These are phyloP conservation scores for Tuber aestivum DNA, from an alignment of 495 filamentous ascomycete species.

Conservation along the genomic window DNA sequence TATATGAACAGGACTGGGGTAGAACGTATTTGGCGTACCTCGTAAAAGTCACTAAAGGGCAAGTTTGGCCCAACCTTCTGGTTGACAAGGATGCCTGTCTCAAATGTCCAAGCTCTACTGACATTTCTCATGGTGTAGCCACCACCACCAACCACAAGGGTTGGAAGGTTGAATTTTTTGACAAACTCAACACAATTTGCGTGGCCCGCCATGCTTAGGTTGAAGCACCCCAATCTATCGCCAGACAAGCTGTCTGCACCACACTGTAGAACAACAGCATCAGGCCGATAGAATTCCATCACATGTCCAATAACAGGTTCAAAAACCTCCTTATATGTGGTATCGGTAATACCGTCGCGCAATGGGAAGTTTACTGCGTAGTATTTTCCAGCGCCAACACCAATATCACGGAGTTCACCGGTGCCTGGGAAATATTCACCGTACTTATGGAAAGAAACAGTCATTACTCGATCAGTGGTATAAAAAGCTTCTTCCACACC, in stretches of 20 bases:
- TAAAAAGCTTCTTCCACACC: conserved; percentile 97
- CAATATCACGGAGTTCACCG: conserved; percentile 91
- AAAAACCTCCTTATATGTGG: conserved; percentile 88
- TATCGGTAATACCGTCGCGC: conserved; percentile 93
- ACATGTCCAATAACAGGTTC: conserved; percentile 87
- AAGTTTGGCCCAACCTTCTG: conserved; percentile 70
- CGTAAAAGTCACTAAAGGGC: conserved; percentile 98
- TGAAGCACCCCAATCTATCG: conserved; percentile 94
- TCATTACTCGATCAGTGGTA: conserved; percentile 92
- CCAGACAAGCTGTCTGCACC: conserved; percentile 93
- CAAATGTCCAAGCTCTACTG: conserved; percentile 92
- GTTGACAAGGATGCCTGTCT: conserved; percentile 85
- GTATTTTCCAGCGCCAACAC: conserved; percentile 85
- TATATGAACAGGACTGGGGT: conserved; percentile 9
- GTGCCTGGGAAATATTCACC: conserved; percentile 98
- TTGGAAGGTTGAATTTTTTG: conserved; percentile 84
- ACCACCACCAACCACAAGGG: conserved; percentile 86
- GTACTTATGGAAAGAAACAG: conserved; percentile 95
- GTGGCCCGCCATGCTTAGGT: conserved; percentile 93
- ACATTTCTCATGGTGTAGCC: conserved; percentile 99
- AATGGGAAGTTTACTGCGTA: conserved; percentile 97
- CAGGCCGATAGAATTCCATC: conserved; percentile 92
- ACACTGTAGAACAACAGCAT: conserved; percentile 94
- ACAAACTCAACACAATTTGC: conserved; percentile 97
- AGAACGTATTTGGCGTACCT: conserved; percentile 53